A percentile compares a stretch with the other conserved stretches of the same genome.
phyloP scores from a whole-genome alignment of 2,329 filamentous ascomycete species.

The Exserohilum turcica region DNA sequence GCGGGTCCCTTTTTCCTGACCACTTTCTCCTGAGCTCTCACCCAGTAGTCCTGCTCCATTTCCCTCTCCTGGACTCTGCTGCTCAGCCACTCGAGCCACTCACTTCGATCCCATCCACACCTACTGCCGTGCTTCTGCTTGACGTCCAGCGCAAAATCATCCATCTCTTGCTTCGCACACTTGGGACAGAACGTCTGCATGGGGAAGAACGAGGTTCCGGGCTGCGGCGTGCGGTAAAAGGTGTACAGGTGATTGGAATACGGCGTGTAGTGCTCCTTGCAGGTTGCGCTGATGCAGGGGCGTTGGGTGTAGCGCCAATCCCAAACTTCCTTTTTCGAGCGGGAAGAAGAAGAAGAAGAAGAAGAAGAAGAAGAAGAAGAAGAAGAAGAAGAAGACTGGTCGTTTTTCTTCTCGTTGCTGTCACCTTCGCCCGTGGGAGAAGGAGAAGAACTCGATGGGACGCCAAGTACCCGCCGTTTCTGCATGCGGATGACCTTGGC shows the following conservation, averaged over 20 bases:
- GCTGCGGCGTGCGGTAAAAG: slow-evolving; percentile 28
- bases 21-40: slow-evolving; percentile 35
- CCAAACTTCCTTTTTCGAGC: slow-evolving; percentile 16
- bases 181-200: slow-evolving; percentile 33
- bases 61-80: slow-evolving; percentile 24
- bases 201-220: slow-evolving; percentile 21
- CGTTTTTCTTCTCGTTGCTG: neutral
- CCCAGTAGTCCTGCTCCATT: slow-evolving; percentile 36
- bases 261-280: slow-evolving; percentile 30
- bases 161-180: slow-evolving; percentile 34
- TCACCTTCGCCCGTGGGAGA: neutral
- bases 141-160: slow-evolving; percentile 24
- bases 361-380: neutral
- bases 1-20: slow-evolving; percentile 25
- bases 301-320: slow-evolving; percentile 37
- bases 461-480: slow-evolving; percentile 21
- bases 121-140: slow-evolving; percentile 28
- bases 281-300: slow-evolving; percentile 32
- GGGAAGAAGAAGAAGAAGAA: neutral
- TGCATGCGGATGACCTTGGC: slow-evolving; percentile 17
- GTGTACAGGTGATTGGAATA: slow-evolving; percentile 30
- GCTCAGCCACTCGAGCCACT: slow-evolving; percentile 36
- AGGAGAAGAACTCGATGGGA: neutral
- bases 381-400: neutral
- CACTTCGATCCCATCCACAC: slow-evolving; percentile 27